These are phyloP conservation scores for Fonsecaea nubica DNA, from an alignment of 2,329 filamentous ascomycete species.

Conservation along the genomic window DNA sequence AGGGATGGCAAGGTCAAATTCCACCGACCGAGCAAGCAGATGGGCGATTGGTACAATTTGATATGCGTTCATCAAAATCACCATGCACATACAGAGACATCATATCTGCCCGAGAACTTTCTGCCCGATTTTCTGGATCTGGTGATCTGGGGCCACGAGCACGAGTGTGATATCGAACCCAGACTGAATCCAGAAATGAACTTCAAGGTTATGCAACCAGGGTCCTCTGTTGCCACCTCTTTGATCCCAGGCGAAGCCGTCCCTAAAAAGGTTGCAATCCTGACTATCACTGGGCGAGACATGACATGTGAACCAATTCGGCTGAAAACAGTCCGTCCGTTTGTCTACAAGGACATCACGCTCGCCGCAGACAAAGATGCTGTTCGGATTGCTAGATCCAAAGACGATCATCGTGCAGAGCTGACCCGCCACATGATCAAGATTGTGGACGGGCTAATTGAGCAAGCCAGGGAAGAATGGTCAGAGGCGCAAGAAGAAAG, in stretches of 20 bases:
- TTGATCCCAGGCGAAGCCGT: conserved; percentile 88
- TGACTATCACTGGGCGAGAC: conserved; percentile 81
- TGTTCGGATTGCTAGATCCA: conserved; percentile 76
- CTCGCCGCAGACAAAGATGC: conserved; percentile 78
- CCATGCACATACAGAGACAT: conserved; percentile 85
- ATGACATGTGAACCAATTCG: conserved; percentile 82
- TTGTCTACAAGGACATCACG: conserved; percentile 82
- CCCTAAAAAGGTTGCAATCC: conserved; percentile 85
- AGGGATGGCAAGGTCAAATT: conserved; percentile 92
- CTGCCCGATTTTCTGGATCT: conserved; percentile 90
- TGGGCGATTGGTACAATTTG: conserved; percentile 92
- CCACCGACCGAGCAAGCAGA: conserved; percentile 80
- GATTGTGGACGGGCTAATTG: conserved; percentile 85
- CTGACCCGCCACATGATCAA: conserved; percentile 77
- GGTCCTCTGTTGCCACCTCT: conserved; percentile 94
- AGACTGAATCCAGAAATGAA: conserved; percentile 81
- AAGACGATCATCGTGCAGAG: conserved; percentile 81
- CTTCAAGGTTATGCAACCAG: conserved; percentile 96
- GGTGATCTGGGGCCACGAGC: conserved; percentile 96
- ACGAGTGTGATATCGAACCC: conserved; percentile 92
- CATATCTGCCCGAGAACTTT: conserved; percentile 93
- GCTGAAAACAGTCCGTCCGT: conserved; percentile 87
- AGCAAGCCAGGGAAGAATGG: conserved; percentile 83
- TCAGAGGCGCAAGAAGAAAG: conserved; percentile 72
- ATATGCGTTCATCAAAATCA: conserved; percentile 97